Conservation (phyloP, 2,329 filamentous ascomycete species). For the Epichloe amarillans region DNA sequence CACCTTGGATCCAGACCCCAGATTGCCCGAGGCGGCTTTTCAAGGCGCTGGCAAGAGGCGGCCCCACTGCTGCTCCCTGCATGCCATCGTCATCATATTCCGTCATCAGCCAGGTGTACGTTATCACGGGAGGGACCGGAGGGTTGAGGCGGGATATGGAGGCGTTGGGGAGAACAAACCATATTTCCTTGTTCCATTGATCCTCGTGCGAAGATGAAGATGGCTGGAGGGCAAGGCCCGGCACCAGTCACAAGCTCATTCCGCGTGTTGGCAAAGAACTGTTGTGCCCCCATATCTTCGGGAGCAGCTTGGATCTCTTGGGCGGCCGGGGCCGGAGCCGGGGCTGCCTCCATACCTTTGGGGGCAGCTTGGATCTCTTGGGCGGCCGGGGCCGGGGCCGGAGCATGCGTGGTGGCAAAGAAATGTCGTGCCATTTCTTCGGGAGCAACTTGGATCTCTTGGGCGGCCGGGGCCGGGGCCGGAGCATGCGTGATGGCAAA, state of each 20-base stretch:
- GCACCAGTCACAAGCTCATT: slow-evolving; percentile 17
- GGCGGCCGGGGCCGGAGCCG: background rate
- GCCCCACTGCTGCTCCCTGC: slow-evolving; percentile 10
- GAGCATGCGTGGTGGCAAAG: background rate
- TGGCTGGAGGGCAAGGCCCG: slow-evolving; percentile 21
- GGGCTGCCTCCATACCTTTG: background rate
- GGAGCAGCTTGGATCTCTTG: background rate
- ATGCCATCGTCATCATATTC: too few species aligned
- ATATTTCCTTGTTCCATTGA: slow-evolving; percentile 26
- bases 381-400: background rate
- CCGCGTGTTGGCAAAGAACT: slow-evolving; percentile 4
- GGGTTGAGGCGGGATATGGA: background rate
- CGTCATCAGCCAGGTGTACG: too few species aligned
- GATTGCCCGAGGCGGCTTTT: slow-evolving; percentile 13
- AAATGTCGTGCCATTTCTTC: background rate
- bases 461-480: background rate
- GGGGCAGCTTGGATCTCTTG: background rate
- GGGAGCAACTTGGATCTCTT: background rate
- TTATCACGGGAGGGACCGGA: too few species aligned
- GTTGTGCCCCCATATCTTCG: background rate
- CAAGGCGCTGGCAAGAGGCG: slow-evolving; percentile 16
- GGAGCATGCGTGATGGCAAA: too few species aligned
- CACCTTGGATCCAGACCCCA: slow-evolving; percentile 29
- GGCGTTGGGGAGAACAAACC: slow-evolving; percentile 14
- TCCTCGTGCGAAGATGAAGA: slow-evolving; percentile 27